These are phyloP conservation scores for Mortierella sp. DNA, from an alignment of 371 early-diverging fungal species.

Conservation along the genomic window DNA sequence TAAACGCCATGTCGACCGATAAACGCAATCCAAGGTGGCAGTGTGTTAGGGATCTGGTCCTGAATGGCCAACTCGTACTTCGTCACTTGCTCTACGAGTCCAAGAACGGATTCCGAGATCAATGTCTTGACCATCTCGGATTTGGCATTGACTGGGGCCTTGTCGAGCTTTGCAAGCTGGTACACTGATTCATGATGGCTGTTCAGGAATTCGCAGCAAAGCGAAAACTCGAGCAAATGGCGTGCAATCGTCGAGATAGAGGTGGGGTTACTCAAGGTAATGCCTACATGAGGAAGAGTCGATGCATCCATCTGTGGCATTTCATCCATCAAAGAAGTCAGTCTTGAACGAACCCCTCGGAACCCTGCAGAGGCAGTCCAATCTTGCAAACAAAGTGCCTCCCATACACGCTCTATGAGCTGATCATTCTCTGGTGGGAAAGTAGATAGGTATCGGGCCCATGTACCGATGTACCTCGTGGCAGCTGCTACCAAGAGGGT, in stretches of 20 bases:
- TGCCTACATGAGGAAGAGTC: slow-evolving; percentile 28
- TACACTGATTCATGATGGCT: slow-evolving; percentile 43
- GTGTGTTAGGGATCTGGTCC: slow-evolving; percentile 29
- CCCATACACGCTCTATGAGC: slow-evolving; percentile 44
- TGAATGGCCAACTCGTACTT: slow-evolving; percentile 46
- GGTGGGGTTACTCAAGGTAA: slow-evolving; percentile 37
- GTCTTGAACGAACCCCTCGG: slow-evolving; percentile 13
- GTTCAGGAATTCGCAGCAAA: slow-evolving; percentile 37
- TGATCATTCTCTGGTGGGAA: slow-evolving; percentile 41
- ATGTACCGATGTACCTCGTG: slow-evolving; percentile 61
- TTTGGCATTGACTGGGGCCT: slow-evolving; percentile 19
- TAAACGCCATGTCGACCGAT: slow-evolving; percentile 46
- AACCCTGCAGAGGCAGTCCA: slow-evolving; percentile 25
- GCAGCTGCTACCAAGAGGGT: slow-evolving; percentile 47
- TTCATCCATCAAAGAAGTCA: slow-evolving; percentile 9
- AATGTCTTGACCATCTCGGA: slow-evolving; percentile 29
- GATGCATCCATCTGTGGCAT: slow-evolving; percentile 12
- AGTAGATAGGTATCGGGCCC: slow-evolving; percentile 55
- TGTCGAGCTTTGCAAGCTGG: slow-evolving; percentile 35
- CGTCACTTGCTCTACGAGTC: slow-evolving; percentile 38
- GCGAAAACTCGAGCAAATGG: slow-evolving; percentile 30
- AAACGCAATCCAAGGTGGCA: slow-evolving; percentile 51
- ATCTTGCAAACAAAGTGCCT: slow-evolving; percentile 10
- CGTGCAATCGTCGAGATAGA: slow-evolving; percentile 25
- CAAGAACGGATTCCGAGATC: slow-evolving; percentile 29